Evolutionary conservation across 257 asterid species (phyloP).

Genomic region (Thymus quinquecostatus): DNA sequence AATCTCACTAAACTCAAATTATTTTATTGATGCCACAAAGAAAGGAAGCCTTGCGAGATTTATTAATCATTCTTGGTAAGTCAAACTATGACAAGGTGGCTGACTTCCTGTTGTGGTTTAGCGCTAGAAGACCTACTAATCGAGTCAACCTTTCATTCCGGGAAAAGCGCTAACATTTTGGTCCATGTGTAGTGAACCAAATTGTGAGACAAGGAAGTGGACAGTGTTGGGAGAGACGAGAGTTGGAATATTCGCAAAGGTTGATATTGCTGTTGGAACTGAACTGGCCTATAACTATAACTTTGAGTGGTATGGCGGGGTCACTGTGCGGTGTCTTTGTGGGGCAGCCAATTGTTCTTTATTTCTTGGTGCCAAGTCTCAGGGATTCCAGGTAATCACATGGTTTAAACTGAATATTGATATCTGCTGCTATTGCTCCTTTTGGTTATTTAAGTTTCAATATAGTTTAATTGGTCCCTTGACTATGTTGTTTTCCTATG

Average conservation of each 20-base stretch:
- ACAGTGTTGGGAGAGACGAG: slow-evolving; percentile 85
- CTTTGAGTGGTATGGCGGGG: slow-evolving; percentile 98
- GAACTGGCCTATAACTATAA: slow-evolving; percentile 85
- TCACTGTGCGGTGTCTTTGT: slow-evolving; percentile 86
- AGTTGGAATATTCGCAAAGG: slow-evolving; percentile 88
- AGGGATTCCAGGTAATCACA: slow-evolving; percentile 81
- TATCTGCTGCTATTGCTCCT: slow-evolving; percentile 8
- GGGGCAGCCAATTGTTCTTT: slow-evolving; percentile 88
- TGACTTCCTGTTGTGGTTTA: slow-evolving; percentile 23
- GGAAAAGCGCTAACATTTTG: slow-evolving; percentile 18
- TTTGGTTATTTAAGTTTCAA: slow-evolving; percentile 15
- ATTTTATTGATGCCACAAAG: slow-evolving; percentile 78
- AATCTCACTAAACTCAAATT: slow-evolving; percentile 70
- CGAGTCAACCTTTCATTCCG: neutral
- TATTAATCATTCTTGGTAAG: slow-evolving; percentile 94
- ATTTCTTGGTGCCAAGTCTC: slow-evolving; percentile 96
- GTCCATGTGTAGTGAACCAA: slow-evolving; percentile 71
- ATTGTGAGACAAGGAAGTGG: slow-evolving; percentile 98
- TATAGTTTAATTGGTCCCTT: slow-evolving; percentile 19
- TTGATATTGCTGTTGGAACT: slow-evolving; percentile 65
- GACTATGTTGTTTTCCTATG: slow-evolving; percentile 18
- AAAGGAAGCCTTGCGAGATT: slow-evolving; percentile 92
- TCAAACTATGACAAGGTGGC: slow-evolving; percentile 20
- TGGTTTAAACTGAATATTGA: slow-evolving; percentile 23
- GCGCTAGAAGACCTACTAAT: slow-evolving; percentile 18